Conservation (phyloP, 768 basidiomycete genomes). For the Mycena vitilis region DNA sequence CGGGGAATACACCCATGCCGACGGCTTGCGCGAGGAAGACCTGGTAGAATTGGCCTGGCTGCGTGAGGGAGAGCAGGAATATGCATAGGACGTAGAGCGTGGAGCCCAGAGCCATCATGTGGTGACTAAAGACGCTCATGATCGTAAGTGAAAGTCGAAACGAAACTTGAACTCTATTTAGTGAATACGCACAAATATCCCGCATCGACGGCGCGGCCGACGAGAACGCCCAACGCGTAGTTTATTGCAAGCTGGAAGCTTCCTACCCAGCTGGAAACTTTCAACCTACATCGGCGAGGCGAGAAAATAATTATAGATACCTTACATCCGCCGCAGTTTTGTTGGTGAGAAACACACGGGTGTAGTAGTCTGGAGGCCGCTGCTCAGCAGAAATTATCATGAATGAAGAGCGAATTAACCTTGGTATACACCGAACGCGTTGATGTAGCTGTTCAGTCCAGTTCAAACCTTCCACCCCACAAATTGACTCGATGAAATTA, state of each 20-base stretch:
- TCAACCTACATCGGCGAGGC: no score
- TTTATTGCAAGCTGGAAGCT: constrained; percentile 61
- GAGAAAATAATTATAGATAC: constrained; percentile 33
- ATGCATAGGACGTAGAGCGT: constrained; percentile 52
- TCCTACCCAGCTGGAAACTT: constrained; percentile 58
- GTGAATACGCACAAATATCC: constrained; percentile 58
- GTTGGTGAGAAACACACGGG: constrained; percentile 50
- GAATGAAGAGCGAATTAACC: constrained; percentile 27
- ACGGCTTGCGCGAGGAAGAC: constrained; percentile 67
- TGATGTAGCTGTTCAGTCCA: constrained; percentile 53
- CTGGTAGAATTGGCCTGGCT: constrained; percentile 57
- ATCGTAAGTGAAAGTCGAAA: constrained; percentile 35
- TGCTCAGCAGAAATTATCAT: constrained; percentile 8
- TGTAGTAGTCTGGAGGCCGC: constrained; percentile 52
- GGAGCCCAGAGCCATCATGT: constrained; percentile 50
- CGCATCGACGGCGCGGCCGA: constrained; percentile 57
- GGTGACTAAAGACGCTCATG: constrained; percentile 45
- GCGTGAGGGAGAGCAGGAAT: constrained; percentile 58
- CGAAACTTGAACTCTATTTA: no score
- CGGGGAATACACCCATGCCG: constrained; percentile 60
- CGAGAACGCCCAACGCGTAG: constrained; percentile 53
- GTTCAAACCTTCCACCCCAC: no score
- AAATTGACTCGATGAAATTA: no score
- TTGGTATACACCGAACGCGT: constrained; percentile 60
- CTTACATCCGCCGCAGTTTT: constrained; percentile 59